Evolutionary conservation across 1,139 yeast genomes (phyloP), one percentile per base, ranked within the genome.

Genomic region (Insectozyma bohioensis): DNA sequence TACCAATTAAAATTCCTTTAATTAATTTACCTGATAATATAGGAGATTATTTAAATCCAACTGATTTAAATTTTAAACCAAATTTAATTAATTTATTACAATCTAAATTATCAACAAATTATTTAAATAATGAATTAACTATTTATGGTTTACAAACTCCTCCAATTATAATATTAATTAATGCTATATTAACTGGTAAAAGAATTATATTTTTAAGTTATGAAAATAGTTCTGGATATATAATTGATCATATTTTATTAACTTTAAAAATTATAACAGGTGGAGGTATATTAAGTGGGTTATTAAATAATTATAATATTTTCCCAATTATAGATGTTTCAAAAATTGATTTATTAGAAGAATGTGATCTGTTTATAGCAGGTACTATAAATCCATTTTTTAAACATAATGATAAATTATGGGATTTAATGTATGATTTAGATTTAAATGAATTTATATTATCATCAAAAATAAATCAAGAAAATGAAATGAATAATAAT

Each of bases 341-440:
- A 21, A 77, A 78, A 43, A 74, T 76, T 16, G 83, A 77, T 41
- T 64, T 75, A 13, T 56, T 79, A 43, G 68, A 73, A 39, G 59
- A 64, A 38, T 72, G 79, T 40, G 71, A 67, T 12, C 76, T 79
- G 16, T 79, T 59, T 51, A 62, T 79, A 47, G 85, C 85, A 4
- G 85, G 85, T 8, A 80, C 81, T 30, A 78, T 79, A 43, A 79
- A 80, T 52, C 83, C 84, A 9, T 78, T 81, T 35, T 79, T 79
- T 58, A 77, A 75, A 42, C 57, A 64, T 32, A 80, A 77, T 46
- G 78, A 78, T 25, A 63, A 62, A 36, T 47, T 68, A 26, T 79
- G 83, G 82, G 85, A 79, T 47, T 54, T 79, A 13, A 52, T 79
- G 33, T 73, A 77, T 40, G 83, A 79, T 48, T 55, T 78, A 40